Conservation (phyloP, 202 grass and related monocot genomes). For the Setaria italica region DNA sequence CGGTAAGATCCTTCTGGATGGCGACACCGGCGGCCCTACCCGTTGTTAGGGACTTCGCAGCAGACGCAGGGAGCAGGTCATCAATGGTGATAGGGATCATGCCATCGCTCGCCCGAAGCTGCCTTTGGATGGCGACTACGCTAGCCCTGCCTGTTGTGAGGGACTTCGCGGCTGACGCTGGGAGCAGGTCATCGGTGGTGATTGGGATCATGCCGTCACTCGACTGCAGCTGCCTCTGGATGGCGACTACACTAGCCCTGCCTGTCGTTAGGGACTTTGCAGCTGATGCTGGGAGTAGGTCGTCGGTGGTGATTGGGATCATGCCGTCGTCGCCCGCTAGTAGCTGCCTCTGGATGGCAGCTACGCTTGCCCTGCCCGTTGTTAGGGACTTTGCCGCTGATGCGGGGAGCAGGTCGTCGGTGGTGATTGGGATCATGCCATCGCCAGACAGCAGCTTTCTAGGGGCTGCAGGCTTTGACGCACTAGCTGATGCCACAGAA, state of each 20-base stretch:
- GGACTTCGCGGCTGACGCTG: too few species aligned
- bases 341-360: too few species aligned
- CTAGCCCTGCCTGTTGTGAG: background rate
- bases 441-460: background rate
- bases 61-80: background rate
- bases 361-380: background rate
- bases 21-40: background rate
- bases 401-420: background rate
- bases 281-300: too few species aligned
- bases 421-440: background rate
- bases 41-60: background rate
- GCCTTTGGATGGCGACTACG: background rate
- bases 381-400: too few species aligned
- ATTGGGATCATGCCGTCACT: too few species aligned
- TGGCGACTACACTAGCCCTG: too few species aligned
- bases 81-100: background rate
- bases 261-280: too few species aligned
- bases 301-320: background rate
- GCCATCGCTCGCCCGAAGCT: background rate
- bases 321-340: background rate
- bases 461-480: background rate
- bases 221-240: too few species aligned
- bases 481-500: background rate
- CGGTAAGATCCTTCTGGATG: too few species aligned
- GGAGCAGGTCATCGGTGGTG: too few species aligned